Conservation (phyloP, 176 grass and related monocot species). For the Rhipidocladum racemiflorum region DNA sequence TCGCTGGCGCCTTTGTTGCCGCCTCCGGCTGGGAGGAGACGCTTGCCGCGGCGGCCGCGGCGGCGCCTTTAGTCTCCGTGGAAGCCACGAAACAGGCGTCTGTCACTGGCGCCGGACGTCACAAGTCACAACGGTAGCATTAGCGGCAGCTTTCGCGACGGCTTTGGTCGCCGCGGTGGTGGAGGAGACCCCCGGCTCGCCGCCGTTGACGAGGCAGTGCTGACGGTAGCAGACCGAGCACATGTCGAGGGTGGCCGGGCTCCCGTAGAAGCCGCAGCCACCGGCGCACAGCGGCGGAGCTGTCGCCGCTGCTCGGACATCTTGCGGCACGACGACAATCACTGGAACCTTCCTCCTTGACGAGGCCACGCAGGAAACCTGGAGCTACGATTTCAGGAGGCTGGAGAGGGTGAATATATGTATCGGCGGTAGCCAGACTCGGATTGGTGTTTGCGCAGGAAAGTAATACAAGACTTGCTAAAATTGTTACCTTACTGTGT, state of each 20-base stretch:
- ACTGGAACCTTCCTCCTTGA: not conserved
- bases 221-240: constrained; percentile 23
- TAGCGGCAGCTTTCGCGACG: not conserved
- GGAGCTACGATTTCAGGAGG: too few species aligned
- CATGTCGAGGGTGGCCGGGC: constrained; percentile 13
- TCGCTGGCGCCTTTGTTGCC: not conserved
- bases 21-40: not conserved
- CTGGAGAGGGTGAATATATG: too few species aligned
- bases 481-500: too few species aligned
- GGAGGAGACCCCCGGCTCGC: not conserved
- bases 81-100: constrained; percentile 1
- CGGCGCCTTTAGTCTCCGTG: not conserved
- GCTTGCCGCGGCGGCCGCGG: not conserved
- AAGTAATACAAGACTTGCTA: too few species aligned
- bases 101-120: not conserved
- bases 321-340: not conserved
- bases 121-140: not conserved
- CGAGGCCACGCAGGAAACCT: too few species aligned
- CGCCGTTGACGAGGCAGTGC: not conserved
- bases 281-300: not conserved
- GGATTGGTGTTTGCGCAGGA: too few species aligned
- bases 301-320: constrained; percentile 1
- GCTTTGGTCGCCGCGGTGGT: not conserved
- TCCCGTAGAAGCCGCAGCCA: constrained; percentile 16
- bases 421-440: too few species aligned